Percentiles rank a stretch among this genome's conserved stretches.
These are phyloP conservation scores for Blastobotrys mokoenaii DNA, from an alignment of 805 yeast genomes.

Conservation along the genomic window DNA sequence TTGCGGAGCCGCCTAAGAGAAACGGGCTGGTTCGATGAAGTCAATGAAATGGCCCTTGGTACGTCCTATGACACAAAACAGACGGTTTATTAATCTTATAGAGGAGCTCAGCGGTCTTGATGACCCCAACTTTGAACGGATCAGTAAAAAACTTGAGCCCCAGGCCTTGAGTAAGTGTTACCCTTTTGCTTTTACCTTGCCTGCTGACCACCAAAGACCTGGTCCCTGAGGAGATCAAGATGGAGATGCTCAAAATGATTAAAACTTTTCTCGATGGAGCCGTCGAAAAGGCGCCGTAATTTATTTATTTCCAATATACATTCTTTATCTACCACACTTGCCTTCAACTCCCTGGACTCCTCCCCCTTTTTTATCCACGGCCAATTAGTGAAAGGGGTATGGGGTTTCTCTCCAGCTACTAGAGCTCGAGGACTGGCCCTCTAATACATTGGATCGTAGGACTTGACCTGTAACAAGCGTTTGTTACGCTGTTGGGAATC, in stretches of 20 bases:
- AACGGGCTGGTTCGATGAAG: slow-evolving; percentile 80
- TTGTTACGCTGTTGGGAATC: no score
- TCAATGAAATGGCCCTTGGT: slow-evolving; percentile 52
- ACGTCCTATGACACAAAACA: slow-evolving; percentile 11
- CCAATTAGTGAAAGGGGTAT: no score
- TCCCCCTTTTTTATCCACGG: no score
- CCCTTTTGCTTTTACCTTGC: neutral
- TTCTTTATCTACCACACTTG: no score
- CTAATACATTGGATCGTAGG: no score
- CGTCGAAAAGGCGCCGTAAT: slow-evolving; percentile 13
- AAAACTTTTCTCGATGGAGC: slow-evolving; percentile 15
- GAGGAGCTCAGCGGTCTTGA: slow-evolving; percentile 36
- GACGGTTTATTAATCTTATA: slow-evolving; percentile 2
- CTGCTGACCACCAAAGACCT: slow-evolving; percentile 26
- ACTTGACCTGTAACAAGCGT: no score
- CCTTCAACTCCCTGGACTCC: no score
- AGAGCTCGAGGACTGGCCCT: no score
- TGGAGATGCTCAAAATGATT: slow-evolving; percentile 50
- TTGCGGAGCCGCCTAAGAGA: slow-evolving; percentile 58
- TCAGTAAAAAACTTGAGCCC: slow-evolving; percentile 49
- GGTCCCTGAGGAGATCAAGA: slow-evolving; percentile 61
- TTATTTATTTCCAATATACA: neutral
- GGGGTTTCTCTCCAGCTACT: no score
- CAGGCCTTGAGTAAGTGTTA: slow-evolving; percentile 51
- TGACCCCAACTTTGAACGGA: slow-evolving; percentile 42